Evolutionary conservation across 1,139 yeast species (phyloP).

Genomic region (Geotrichum aggregatum): DNA sequence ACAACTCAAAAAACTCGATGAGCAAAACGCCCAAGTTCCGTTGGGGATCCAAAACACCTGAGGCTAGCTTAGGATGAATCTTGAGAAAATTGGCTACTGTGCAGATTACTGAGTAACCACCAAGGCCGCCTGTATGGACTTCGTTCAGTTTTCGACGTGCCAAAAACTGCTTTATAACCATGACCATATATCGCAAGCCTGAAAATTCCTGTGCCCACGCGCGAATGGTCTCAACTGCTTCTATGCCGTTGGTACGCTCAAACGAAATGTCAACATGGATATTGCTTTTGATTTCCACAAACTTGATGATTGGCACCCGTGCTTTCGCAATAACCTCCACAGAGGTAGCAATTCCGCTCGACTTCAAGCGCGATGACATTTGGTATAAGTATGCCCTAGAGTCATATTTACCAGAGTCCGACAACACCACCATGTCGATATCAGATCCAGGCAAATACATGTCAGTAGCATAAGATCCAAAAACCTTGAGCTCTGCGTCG

Average conservation of each 20-base stretch:
- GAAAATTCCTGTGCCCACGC: constrained; percentile 72
- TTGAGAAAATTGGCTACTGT: constrained; percentile 76
- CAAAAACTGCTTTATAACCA: constrained; percentile 82
- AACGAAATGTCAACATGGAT: constrained; percentile 89
- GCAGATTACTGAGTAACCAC: constrained; percentile 91
- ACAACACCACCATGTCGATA: constrained; percentile 86
- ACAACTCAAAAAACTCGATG: constrained; percentile 92
- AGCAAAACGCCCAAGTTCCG: constrained; percentile 83
- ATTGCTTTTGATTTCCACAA: constrained; percentile 67
- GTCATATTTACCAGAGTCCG: constrained; percentile 62
- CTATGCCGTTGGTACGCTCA: constrained; percentile 80
- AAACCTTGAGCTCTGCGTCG: constrained; percentile 75
- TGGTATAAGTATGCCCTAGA: constrained; percentile 66
- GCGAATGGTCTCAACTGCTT: constrained; percentile 76
- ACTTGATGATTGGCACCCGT: constrained; percentile 92
- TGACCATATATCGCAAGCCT: constrained; percentile 78
- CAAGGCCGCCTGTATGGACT: constrained; percentile 95
- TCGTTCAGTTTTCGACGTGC: constrained; percentile 75
- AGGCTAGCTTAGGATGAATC: constrained; percentile 69
- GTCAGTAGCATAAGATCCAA: constrained; percentile 95
- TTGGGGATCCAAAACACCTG: constrained; percentile 60
- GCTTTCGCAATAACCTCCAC: constrained; percentile 90
- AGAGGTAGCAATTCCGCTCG: constrained; percentile 58
- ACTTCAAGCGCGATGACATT: constrained; percentile 65
- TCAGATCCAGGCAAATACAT: constrained; percentile 93